Percentiles rank a stretch among this genome's conserved stretches.
phyloP scores from a whole-genome alignment of 2,329 filamentous ascomycete species.

The Sordariomycetes sp. region DNA sequence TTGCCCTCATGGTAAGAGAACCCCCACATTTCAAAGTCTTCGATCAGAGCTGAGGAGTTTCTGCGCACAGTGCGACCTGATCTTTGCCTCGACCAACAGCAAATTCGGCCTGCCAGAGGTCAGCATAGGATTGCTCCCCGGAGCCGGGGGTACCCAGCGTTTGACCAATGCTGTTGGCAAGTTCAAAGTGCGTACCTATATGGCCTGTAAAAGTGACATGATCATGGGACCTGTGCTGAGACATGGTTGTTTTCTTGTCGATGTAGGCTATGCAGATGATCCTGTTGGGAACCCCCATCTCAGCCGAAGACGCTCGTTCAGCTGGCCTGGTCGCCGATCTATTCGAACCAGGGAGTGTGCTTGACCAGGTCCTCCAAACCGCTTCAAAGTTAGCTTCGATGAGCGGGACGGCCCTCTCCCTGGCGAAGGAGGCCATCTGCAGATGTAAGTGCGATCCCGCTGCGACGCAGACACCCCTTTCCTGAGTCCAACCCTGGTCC shows the following conservation, averaged over 20 bases:
- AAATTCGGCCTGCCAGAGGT: constrained; percentile 30
- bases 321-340: constrained; percentile 15
- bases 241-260: too few relatives aligned
- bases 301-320: constrained; percentile 13
- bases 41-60: not conserved
- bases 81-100: constrained; percentile 22
- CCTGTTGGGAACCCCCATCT: constrained; percentile 15
- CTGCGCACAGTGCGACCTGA: constrained; percentile 25
- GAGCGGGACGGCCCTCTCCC: constrained; percentile 14
- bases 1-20: constrained; percentile 32
- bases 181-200: constrained; percentile 21
- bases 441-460: constrained; percentile 11
- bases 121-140: constrained; percentile 28
- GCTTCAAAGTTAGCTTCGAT: constrained; percentile 13
- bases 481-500: not conserved
- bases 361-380: constrained; percentile 13
- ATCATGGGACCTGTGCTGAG: too few relatives aligned
- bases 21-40: not conserved
- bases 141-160: constrained; percentile 29
- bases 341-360: constrained; percentile 15
- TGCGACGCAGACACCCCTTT: too few relatives aligned
- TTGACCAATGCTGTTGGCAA: constrained; percentile 29
- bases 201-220: not conserved
- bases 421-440: constrained; percentile 19
- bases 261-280: constrained; percentile 21